phyloP scores from a whole-genome alignment of 2,329 filamentous ascomycete species.

The Sporothrix luriei region DNA sequence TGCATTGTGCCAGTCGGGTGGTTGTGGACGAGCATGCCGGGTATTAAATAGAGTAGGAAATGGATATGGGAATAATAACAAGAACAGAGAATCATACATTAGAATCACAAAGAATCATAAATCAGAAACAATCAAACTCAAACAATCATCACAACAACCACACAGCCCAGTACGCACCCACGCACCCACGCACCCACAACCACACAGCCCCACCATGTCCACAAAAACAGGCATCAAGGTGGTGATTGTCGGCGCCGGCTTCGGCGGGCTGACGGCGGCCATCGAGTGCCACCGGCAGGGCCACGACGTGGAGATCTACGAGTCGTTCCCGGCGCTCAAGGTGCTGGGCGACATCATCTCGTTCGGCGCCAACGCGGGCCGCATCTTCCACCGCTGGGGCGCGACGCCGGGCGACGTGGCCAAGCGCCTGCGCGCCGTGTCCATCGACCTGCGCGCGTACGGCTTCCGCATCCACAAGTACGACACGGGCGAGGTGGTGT shows the following conservation, averaged over 20 bases:
- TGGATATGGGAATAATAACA: too few relatives aligned
- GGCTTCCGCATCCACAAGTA: constrained; percentile 66
- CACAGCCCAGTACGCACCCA: not conserved
- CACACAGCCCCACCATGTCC: constrained; percentile 10
- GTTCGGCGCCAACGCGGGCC: constrained; percentile 62
- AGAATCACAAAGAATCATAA: not conserved
- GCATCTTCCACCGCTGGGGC: constrained; percentile 63
- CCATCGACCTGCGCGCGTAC: constrained; percentile 55
- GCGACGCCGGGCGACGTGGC: constrained; percentile 49
- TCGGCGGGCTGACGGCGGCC: constrained; percentile 63
- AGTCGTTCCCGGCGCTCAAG: constrained; percentile 61
- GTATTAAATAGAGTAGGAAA: constrained; percentile 11
- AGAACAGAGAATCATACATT: not conserved
- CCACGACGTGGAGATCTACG: constrained; percentile 61
- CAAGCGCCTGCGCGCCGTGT: constrained; percentile 51
- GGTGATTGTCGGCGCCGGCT: constrained; percentile 57
- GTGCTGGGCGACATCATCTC: constrained; percentile 64
- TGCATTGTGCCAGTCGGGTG: constrained; percentile 9
- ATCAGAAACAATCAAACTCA: not conserved
- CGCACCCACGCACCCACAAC: not conserved
- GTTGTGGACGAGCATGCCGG: not conserved
- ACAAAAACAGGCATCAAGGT: constrained; percentile 55
- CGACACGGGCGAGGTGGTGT: constrained; percentile 61
- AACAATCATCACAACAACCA: not conserved
- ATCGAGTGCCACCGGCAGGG: constrained; percentile 66